Evolutionary conservation across 108 stramenopile genomes (phyloP), one percentile per base, ranked within the genome.

Genomic region (Pseudonitzschia pungens): DNA sequence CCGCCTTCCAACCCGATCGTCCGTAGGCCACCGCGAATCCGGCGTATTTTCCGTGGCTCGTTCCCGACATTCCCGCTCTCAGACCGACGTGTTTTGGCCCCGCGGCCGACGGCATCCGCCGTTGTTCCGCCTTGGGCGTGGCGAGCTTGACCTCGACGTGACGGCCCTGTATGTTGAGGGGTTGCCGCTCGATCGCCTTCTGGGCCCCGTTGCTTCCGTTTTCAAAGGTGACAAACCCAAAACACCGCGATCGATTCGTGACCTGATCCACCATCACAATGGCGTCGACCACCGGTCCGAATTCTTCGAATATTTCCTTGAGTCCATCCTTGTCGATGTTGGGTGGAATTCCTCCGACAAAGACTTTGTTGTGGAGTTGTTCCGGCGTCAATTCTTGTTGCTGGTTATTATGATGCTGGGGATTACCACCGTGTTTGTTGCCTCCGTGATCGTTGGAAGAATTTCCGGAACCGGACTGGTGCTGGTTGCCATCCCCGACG

Each of bases 181-280:
- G 93, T 67, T 94, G 93, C 15, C 79, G 76, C 48, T 83, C 96
- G 36, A 91, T 73, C 16, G 89, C 89, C 68, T 81, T 80, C 42
- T 92, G 89, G 11, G 92, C 92, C 24, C 91, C 90, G 70, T 86
- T 79, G 27, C 84, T 83, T 40, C 89, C 93, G 73, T 88, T 81
- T 74, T 90, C 89, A 76, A 92, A 92, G 12, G 92, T 95, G 16
- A 97, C 90, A 82, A 97, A 97, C 18, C 92, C 97, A 77, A 96
- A 96, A 40, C 95, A 93, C 62, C 93, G 76, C 16, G 89, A 87
- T 18, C 92, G 85, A 45, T 86, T 88, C 2, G 81, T 77, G 24
- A 77, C 81, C 71, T 87, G 89, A 65, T 94, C 93, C 66, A 94
- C 80, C 93, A 94, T 94, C 20, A 94, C 89, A 52, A 94, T 87